Evolutionary conservation across 768 basidiomycete species (phyloP).

Genomic region (Rhodotorula toruloides): DNA sequence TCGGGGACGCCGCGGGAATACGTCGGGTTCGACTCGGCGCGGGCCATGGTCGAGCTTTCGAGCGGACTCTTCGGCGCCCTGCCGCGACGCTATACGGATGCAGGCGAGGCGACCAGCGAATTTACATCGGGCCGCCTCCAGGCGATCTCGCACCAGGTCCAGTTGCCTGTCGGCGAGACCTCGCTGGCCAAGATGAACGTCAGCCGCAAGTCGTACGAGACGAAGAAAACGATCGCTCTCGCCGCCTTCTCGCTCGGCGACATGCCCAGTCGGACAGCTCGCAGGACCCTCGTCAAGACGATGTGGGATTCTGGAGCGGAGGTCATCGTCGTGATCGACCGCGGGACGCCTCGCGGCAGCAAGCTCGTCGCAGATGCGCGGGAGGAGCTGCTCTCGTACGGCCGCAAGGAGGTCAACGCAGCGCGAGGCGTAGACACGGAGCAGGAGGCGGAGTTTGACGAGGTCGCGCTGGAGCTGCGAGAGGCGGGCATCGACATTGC

Average conservation of each 20-base stretch:
- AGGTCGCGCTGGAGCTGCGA: constrained; percentile 48
- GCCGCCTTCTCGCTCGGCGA: constrained; percentile 83
- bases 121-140: constrained; percentile 18
- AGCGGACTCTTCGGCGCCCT: constrained; percentile 37
- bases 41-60: constrained; percentile 40
- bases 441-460: too few species aligned
- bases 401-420: constrained; percentile 10
- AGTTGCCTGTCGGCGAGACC: constrained; percentile 50
- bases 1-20: constrained; percentile 49
- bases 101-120: not conserved
- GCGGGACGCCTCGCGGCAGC: constrained; percentile 70
- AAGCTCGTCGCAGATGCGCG: constrained; percentile 70
- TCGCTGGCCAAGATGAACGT: constrained; percentile 54
- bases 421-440: constrained; percentile 21
- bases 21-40: constrained; percentile 61
- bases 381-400: constrained; percentile 57
- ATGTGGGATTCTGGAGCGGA: constrained; percentile 91
- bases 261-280: constrained; percentile 57
- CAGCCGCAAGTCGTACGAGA: constrained; percentile 24
- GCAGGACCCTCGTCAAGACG: constrained; percentile 65
- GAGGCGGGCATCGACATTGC: constrained; percentile 25
- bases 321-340: constrained; percentile 81
- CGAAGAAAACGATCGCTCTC: constrained; percentile 58
- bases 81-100: constrained; percentile 27
- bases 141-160: constrained; percentile 26